Evolutionary conservation across 345 rosid species (phyloP).

Genomic region (Brassica incana): DNA sequence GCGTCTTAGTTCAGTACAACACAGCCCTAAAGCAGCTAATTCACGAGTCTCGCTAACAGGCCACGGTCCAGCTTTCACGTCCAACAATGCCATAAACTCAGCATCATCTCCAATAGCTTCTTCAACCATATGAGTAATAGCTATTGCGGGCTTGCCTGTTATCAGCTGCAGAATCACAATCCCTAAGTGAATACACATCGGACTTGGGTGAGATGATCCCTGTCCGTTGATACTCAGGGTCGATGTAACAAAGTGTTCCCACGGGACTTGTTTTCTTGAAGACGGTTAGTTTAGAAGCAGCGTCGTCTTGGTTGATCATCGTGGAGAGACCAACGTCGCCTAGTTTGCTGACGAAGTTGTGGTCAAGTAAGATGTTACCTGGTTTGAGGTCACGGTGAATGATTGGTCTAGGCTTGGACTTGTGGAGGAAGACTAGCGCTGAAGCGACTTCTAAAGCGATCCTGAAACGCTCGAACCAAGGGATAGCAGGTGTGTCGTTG

Average conservation of each 20-base stretch:
- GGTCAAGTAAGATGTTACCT: conserved; percentile 83
- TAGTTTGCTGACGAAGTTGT: conserved; percentile 76
- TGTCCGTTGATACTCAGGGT: conserved; percentile 90
- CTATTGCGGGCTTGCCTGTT: conserved; percentile 78
- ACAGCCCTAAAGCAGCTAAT: conserved; percentile 63
- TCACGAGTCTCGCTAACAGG: conserved; percentile 70
- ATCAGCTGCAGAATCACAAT: conserved; percentile 74
- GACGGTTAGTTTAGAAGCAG: conserved; percentile 39
- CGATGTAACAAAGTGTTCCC: conserved; percentile 84
- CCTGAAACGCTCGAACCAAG: conserved; percentile 77
- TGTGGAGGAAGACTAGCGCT: conserved; percentile 79
- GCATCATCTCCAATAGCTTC: conserved; percentile 54
- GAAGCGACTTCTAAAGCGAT: conserved; percentile 96
- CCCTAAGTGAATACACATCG: conserved; percentile 83
- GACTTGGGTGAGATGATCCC: conserved; percentile 77
- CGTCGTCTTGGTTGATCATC: conserved; percentile 53
- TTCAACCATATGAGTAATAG: conserved; percentile 63
- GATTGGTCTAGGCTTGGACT: conserved; percentile 72
- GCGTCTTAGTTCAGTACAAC: conserved; percentile 61
- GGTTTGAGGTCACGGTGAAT: conserved; percentile 94
- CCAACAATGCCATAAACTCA: conserved; percentile 51
- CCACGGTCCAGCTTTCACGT: conserved; percentile 77
- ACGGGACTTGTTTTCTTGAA: conserved; percentile 65
- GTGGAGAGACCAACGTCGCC: conserved; percentile 91
- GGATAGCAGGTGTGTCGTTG: conserved; percentile 61